Evolutionary conservation across 768 basidiomycete species (phyloP).

Genomic region (Rhizopogon vesiculosus): DNA sequence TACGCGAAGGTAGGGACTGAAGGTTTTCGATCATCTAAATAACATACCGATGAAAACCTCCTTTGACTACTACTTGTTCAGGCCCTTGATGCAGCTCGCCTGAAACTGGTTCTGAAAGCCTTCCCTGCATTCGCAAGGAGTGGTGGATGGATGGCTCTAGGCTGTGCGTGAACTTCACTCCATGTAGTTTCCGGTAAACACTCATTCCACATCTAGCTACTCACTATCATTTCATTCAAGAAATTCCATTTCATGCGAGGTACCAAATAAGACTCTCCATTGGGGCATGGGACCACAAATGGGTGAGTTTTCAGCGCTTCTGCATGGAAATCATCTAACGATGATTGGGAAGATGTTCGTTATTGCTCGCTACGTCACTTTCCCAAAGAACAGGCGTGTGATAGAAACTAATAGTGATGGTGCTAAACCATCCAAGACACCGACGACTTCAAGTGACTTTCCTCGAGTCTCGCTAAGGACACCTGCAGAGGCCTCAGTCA

Average conservation of each 20-base stretch:
- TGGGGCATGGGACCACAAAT: constrained; percentile 73
- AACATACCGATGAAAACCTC: background rate
- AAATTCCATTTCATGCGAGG: constrained; percentile 57
- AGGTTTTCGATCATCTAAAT: too few species aligned
- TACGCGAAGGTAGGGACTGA: constrained; percentile 58
- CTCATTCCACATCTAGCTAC: constrained; percentile 37
- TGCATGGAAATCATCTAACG: background rate
- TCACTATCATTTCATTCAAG: constrained; percentile 63
- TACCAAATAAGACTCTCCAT: constrained; percentile 60
- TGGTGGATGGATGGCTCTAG: constrained; percentile 61
- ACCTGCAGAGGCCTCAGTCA: constrained; percentile 26
- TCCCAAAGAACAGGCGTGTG: constrained; percentile 24
- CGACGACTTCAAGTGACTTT: constrained; percentile 10
- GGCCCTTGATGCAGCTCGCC: constrained; percentile 44
- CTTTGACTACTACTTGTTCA: constrained; percentile 4
- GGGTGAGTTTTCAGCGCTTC: constrained; percentile 40
- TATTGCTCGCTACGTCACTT: constrained; percentile 59
- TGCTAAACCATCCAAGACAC: constrained; percentile 10
- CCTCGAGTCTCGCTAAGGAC: constrained; percentile 31
- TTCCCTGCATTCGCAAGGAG: constrained; percentile 56
- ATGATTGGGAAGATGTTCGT: constrained; percentile 47
- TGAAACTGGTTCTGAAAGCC: constrained; percentile 40
- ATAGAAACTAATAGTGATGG: background rate
- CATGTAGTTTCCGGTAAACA: background rate
- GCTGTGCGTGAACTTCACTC: constrained; percentile 20